Evolutionary conservation across 208 protist genomes (phyloP), one percentile per base, ranked within the genome.

Genomic region (Phytomonas sp.): DNA sequence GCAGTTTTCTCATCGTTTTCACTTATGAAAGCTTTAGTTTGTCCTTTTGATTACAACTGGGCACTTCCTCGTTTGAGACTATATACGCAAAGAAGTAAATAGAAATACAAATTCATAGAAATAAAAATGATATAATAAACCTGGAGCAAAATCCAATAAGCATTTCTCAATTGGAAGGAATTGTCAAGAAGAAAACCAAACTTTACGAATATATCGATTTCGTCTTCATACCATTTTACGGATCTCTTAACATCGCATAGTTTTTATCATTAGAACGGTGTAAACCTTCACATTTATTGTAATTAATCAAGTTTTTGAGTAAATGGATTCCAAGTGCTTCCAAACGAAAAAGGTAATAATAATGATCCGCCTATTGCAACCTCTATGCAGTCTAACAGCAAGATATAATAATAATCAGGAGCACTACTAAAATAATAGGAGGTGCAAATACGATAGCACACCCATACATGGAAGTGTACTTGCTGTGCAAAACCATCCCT

Each of bases 401-500:
- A 67, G 67, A 6, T 70, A 66, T 72, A 19, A 71, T 32, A 1
- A 77, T 10, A 29, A 56, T 0, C 31, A 62, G 4, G 31, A 80
- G 52, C 29, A 75, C 32, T 0, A 70, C 8, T 52, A 76, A 42
- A 31, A 72, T 26, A n/a, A 37, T 12, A 52, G 76, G 11, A n/a
- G 76, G 69, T 29, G 75, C 3, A 60, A 69, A 30, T 34, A 68
- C 67, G 14, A 10, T 6, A 2, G 14, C 4, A 63, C 52, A 61
- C 29, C 34, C 69, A 72, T 11, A 78, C 34, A 16, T 7, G 8
- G 40, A 74, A 8, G 84, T 73, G 60, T 86, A 94, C 7, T 67
- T 56, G 4, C 86, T 85, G 74, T 87, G 73, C 33, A 88, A 73
- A 12, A 82, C 64, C 40, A 94, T 76, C 0, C 72, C 79, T 11